These are phyloP conservation scores for Brassica carinata DNA, from an alignment of 345 rosid genomes.

Conservation along the genomic window DNA sequence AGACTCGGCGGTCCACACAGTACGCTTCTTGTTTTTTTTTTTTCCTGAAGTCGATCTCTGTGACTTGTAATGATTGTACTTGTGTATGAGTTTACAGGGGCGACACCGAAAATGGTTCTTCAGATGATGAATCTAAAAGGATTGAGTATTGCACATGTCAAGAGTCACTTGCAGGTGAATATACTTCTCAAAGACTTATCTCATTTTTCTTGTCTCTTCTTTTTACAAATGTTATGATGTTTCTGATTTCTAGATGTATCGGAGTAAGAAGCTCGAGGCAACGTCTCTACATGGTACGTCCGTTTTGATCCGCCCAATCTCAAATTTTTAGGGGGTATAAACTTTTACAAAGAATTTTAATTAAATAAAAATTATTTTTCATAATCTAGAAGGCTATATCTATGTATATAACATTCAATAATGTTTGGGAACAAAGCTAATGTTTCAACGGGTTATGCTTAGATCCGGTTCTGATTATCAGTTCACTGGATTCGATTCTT, in stretches of 20 bases:
- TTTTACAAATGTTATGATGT: conserved; percentile 14
- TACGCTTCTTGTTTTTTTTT: conserved; percentile 32
- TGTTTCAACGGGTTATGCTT: background rate
- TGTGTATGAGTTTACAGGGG: conserved; percentile 50
- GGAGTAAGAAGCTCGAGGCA: conserved; percentile 82
- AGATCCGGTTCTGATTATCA: background rate
- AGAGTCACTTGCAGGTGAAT: conserved; percentile 88
- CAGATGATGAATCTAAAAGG: conserved; percentile 85
- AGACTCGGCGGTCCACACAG: conserved; percentile 92
- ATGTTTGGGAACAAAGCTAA: background rate
- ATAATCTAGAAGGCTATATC: background rate
- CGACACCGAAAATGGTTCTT: conserved; percentile 88
- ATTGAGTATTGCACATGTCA: conserved; percentile 87
- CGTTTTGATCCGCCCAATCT: background rate
- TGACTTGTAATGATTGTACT: conserved; percentile 6
- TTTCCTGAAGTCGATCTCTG: background rate
- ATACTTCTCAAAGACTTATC: background rate
- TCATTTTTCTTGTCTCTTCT: background rate
- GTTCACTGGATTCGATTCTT: background rate
- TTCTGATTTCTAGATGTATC: conserved; percentile 63
- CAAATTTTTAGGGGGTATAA: background rate
- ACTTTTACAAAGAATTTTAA: background rate
- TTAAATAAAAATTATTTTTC: background rate
- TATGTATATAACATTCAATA: too few species aligned
- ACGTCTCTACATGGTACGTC: conserved; percentile 70